Percentiles rank a stretch among this genome's conserved stretches.
Conservation (phyloP, 441 rosid species). For the Cnidoscolus chayamansa region DNA sequence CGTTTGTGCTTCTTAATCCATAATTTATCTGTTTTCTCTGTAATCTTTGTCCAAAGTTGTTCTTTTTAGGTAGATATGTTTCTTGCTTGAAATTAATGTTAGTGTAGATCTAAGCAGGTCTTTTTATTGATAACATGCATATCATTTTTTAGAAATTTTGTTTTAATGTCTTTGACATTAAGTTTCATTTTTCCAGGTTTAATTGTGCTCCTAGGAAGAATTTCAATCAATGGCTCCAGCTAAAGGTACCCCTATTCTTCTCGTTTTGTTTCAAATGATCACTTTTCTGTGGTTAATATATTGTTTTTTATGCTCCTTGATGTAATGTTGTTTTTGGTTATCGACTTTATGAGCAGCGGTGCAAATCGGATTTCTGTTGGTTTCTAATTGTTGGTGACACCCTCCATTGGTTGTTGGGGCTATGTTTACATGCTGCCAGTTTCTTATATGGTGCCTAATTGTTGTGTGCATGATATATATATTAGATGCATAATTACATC, state of each 20-base stretch:
- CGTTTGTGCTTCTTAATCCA: neutral
- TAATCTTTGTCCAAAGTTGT: neutral
- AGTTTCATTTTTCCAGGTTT: neutral
- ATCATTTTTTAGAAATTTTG: neutral
- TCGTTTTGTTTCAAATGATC: neutral
- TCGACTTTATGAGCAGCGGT: neutral
- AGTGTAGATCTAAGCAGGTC: neutral
- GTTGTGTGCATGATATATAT: neutral
- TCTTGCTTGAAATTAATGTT: neutral
- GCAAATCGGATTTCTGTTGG: neutral
- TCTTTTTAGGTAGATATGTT: neutral
- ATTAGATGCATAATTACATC: neutral
- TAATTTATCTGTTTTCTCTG: neutral
- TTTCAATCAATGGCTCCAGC: slow-evolving; percentile 29
- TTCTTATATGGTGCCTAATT: neutral
- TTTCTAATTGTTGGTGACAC: neutral
- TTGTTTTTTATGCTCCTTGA: too few relatives aligned
- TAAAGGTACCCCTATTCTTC: slow-evolving; percentile 18
- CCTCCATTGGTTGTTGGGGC: neutral
- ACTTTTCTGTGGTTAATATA: neutral
- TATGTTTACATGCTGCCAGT: neutral
- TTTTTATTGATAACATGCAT: neutral
- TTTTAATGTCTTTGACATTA: neutral
- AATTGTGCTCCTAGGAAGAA: neutral
- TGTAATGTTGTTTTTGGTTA: neutral